Percentiles rank a stretch among this genome's conserved stretches.
These are phyloP conservation scores for Dendryphion nanum DNA, from an alignment of 2,329 filamentous ascomycete species.

Conservation along the genomic window DNA sequence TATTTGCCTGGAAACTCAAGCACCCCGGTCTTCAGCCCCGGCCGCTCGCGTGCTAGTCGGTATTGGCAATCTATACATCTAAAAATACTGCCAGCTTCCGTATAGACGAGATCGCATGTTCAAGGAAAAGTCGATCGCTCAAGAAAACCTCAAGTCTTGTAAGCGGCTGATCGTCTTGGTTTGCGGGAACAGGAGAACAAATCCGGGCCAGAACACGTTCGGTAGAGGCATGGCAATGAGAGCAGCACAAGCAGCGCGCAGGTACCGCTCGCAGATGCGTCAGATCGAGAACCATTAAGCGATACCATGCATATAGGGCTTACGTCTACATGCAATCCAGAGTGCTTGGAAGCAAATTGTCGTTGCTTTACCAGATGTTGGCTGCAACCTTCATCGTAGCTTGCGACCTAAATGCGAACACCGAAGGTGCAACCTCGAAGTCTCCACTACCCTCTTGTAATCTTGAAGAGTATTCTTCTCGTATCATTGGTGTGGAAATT, in stretches of 20 bases:
- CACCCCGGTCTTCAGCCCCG: conserved; percentile 21
- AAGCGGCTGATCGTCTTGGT: no score
- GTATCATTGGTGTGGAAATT: conserved; percentile 13
- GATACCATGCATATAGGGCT: conserved; percentile 18
- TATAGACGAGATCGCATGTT: no score
- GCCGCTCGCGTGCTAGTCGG: conserved; percentile 24
- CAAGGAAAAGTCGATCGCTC: no score
- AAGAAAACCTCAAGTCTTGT: no score
- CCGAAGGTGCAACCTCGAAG: conserved; percentile 8
- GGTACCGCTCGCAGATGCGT: conserved; percentile 2
- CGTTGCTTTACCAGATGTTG: conserved; percentile 5
- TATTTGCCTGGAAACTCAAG: conserved; percentile 14
- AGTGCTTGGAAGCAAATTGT: conserved; percentile 8
- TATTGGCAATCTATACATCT: conserved; percentile 17
- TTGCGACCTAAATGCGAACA: background rate
- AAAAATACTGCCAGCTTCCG: conserved; percentile 21
- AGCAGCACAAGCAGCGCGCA: conserved; percentile 4
- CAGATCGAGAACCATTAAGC: background rate
- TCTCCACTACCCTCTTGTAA: conserved; percentile 17
- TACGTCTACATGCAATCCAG: conserved; percentile 17
- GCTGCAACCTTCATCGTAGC: conserved; percentile 8
- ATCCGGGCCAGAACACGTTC: conserved; percentile 4
- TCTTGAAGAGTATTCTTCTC: conserved; percentile 19
- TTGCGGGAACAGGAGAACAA: no score
- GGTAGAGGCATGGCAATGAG: conserved; percentile 1